These are phyloP conservation scores for Diplodia mutila DNA, from an alignment of 2,329 filamentous ascomycete genomes.

Conservation along the genomic window DNA sequence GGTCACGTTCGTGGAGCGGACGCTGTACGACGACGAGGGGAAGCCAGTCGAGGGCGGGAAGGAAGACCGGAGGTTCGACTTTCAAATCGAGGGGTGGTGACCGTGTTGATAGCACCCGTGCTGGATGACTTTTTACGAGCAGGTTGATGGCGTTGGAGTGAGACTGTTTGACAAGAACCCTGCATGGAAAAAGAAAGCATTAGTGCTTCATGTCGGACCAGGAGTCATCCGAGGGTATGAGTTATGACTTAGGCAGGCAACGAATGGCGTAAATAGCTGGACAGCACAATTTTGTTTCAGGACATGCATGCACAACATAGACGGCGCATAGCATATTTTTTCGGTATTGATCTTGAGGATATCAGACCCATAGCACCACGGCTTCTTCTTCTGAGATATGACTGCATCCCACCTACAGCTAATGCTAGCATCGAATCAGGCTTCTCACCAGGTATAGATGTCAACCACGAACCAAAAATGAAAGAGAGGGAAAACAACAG, in stretches of 20 bases:
- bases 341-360: neutral
- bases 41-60: slow-evolving; percentile 50
- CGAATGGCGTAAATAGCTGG: slow-evolving; percentile 10
- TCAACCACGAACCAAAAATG: neutral
- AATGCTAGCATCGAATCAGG: neutral
- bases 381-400: neutral
- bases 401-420: neutral
- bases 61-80: slow-evolving; percentile 54
- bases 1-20: slow-evolving; percentile 65
- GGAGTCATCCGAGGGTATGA: neutral
- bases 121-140: neutral
- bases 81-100: slow-evolving; percentile 51
- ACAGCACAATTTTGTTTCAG: neutral
- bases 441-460: neutral
- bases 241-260: neutral
- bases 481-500: neutral
- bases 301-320: slow-evolving; percentile 2
- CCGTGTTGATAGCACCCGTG: neutral
- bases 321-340: neutral
- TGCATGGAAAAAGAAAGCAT: neutral
- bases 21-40: slow-evolving; percentile 60
- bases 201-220: neutral
- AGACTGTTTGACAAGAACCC: neutral
- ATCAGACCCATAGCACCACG: neutral
- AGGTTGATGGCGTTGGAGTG: neutral